These are phyloP conservation scores for Candida peoriensis DNA, from an alignment of 805 yeast species.

Conservation along the genomic window DNA sequence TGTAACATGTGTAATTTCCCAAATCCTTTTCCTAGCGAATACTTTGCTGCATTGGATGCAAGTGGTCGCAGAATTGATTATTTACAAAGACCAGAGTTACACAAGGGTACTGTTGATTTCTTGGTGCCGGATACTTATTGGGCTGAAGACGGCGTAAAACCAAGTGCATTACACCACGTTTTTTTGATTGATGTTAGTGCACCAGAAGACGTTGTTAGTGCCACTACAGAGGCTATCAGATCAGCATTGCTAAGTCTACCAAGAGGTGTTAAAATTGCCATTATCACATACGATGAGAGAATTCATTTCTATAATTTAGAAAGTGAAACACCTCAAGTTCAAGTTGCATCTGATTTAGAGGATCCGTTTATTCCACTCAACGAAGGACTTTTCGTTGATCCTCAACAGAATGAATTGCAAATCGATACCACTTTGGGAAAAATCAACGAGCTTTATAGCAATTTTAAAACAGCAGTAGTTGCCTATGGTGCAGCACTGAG, in stretches of 20 bases:
- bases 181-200: constrained; percentile 72
- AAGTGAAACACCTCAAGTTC: constrained; percentile 48
- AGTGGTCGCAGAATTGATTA: constrained; percentile 62
- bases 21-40: constrained; percentile 62
- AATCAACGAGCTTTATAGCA: constrained; percentile 42
- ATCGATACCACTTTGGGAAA: constrained; percentile 65
- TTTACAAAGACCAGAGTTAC: constrained; percentile 66
- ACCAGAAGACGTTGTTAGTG: constrained; percentile 52
- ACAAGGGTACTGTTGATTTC: constrained; percentile 80
- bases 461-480: constrained; percentile 45
- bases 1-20: constrained; percentile 88
- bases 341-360: constrained; percentile 62
- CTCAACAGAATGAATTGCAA: constrained; percentile 54
- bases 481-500: constrained; percentile 77
- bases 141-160: constrained; percentile 33
- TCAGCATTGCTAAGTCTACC: constrained; percentile 34
- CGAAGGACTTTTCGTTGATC: constrained; percentile 76
- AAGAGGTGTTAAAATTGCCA: constrained; percentile 43
- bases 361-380: constrained; percentile 81
- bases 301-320: constrained; percentile 70
- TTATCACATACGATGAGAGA: constrained; percentile 69
- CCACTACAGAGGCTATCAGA: constrained; percentile 68
- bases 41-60: constrained; percentile 55
- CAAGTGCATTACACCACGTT: constrained; percentile 58
- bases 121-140: constrained; percentile 73